Evolutionary conservation across 305 asterid genomes (phyloP).

Genomic region (Solanum chacoense): DNA sequence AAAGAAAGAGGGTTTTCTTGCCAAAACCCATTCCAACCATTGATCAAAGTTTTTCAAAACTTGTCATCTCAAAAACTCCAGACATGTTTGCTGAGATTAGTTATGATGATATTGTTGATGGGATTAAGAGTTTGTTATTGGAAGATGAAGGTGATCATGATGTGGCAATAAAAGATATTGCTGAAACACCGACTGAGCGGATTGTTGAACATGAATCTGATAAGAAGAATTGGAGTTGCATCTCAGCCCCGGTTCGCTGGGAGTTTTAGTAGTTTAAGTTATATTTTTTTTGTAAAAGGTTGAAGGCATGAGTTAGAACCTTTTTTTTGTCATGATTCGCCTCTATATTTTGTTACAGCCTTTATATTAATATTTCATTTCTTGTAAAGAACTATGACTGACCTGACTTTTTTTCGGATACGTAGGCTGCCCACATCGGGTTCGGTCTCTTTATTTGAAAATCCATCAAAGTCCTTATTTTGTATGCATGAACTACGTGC

Average conservation of each 20-base stretch:
- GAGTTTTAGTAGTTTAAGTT: background rate
- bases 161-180: background rate
- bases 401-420: no score
- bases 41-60: background rate
- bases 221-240: background rate
- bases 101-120: background rate
- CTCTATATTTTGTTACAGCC: no score
- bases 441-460: background rate
- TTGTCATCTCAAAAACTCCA: background rate
- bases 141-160: background rate
- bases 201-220: background rate
- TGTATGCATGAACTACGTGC: background rate
- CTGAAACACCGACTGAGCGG: background rate
- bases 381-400: background rate
- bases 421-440: no score
- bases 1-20: background rate
- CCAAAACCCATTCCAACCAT: background rate
- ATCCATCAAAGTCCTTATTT: no score
- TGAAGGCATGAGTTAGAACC: no score
- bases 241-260: background rate
- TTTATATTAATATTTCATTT: no score
- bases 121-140: background rate
- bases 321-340: no score
- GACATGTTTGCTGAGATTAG: background rate
- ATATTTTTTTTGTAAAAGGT: background rate